These are phyloP conservation scores for Diaporthe eres DNA, from an alignment of 2,329 filamentous ascomycete genomes.

Conservation along the genomic window DNA sequence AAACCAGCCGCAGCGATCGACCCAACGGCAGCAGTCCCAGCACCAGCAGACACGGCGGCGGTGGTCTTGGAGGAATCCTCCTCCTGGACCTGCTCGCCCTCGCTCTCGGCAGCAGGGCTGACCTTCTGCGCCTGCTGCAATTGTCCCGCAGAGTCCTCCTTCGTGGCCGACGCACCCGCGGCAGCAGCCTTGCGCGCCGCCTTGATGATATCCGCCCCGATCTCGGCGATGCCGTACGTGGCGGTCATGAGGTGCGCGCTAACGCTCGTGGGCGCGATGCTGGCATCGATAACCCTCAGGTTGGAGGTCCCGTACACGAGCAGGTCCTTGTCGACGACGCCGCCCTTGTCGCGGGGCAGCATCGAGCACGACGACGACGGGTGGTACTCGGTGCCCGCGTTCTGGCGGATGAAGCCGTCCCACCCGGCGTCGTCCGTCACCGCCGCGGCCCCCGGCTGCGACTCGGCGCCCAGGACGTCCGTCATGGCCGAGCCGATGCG, in stretches of 20 bases:
- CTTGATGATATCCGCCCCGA: slow-evolving; percentile 33
- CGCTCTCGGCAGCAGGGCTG: neutral
- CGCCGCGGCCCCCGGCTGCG: slow-evolving; percentile 49
- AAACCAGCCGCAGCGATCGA: neutral
- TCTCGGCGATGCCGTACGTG: slow-evolving; percentile 48
- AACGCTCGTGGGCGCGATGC: slow-evolving; percentile 57
- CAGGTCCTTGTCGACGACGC: slow-evolving; percentile 59
- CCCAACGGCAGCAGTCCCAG: neutral
- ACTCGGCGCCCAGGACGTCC: slow-evolving; percentile 53
- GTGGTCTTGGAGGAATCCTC: neutral
- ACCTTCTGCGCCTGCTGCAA: slow-evolving; percentile 18
- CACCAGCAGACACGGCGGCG: neutral
- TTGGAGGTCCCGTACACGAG: slow-evolving; percentile 60
- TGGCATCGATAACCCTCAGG: slow-evolving; percentile 61
- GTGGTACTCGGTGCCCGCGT: slow-evolving; percentile 53
- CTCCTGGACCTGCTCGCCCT: neutral
- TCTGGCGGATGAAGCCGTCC: slow-evolving; percentile 43
- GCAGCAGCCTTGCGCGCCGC: neutral
- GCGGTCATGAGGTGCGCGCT: slow-evolving; percentile 47
- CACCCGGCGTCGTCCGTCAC: slow-evolving; percentile 46
- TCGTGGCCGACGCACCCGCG: neutral
- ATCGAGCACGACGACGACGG: slow-evolving; percentile 60
- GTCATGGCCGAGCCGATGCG: slow-evolving; percentile 50
- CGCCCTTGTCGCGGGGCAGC: slow-evolving; percentile 58
- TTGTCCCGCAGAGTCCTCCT: neutral